Percentiles rank a stretch among this genome's conserved stretches.
These are phyloP conservation scores for Parastagonospora avenae DNA, from an alignment of 2,329 filamentous ascomycete species.

Conservation along the genomic window DNA sequence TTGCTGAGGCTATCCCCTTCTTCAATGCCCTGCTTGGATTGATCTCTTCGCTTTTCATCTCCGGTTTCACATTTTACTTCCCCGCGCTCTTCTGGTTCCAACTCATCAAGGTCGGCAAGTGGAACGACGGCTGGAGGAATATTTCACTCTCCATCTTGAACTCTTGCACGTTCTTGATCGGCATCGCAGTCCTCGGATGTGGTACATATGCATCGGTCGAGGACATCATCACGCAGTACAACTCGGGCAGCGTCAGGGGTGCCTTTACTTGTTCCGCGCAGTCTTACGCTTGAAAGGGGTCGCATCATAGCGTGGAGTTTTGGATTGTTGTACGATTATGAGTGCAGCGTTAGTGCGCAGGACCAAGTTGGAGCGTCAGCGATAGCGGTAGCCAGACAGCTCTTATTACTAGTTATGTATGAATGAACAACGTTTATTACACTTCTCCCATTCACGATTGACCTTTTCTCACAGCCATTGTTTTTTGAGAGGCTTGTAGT, in stretches of 20 bases:
- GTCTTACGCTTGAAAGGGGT: constrained; percentile 32
- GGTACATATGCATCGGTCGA: constrained; percentile 53
- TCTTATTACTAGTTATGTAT: background rate
- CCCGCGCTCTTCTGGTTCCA: constrained; percentile 47
- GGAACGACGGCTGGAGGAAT: constrained; percentile 43
- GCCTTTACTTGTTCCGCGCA: constrained; percentile 48
- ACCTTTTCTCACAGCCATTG: background rate
- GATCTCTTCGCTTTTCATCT: constrained; percentile 66
- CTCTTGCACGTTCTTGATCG: constrained; percentile 34
- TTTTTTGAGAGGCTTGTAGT: no score
- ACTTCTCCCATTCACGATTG: background rate
- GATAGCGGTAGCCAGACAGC: constrained; percentile 8
- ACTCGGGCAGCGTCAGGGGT: constrained; percentile 43
- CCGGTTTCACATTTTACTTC: constrained; percentile 66
- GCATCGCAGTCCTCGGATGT: constrained; percentile 40
- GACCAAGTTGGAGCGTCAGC: background rate
- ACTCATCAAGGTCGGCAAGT: constrained; percentile 51
- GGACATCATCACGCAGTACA: constrained; percentile 52
- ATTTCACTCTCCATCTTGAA: constrained; percentile 38
- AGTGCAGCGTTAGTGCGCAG: background rate
- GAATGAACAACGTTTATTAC: background rate
- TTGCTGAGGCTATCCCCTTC: constrained; percentile 72
- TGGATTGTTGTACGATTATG: background rate
- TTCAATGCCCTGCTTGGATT: constrained; percentile 73
- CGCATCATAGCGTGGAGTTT: background rate